These are phyloP conservation scores for Chenopodium suecicum DNA, from an alignment of 148 eudicot genomes.

Conservation along the genomic window DNA sequence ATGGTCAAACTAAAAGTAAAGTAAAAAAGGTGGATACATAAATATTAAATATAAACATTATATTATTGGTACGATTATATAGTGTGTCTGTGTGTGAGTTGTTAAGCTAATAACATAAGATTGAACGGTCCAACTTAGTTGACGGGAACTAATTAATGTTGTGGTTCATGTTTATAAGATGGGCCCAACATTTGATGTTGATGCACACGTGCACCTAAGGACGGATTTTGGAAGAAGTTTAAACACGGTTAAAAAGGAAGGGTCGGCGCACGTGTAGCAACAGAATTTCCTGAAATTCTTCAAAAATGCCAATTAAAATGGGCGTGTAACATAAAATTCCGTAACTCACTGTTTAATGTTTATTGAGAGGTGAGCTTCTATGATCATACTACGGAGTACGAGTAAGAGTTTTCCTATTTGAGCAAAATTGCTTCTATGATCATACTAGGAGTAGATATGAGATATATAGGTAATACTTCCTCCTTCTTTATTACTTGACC, in stretches of 20 bases:
- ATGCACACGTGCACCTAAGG: background rate
- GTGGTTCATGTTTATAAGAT: background rate
- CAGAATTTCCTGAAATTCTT: background rate
- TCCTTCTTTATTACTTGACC: too few species aligned
- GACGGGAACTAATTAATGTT: background rate
- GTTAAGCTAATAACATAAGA: background rate
- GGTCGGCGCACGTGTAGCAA: slow-evolving; percentile 23
- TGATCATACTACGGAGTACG: too few species aligned
- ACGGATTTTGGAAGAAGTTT: too few species aligned
- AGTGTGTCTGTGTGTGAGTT: too few species aligned
- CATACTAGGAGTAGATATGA: too few species aligned
- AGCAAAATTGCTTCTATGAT: too few species aligned
- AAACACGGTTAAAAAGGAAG: background rate
- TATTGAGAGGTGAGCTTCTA: background rate
- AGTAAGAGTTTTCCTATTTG: too few species aligned
- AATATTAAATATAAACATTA: too few species aligned
- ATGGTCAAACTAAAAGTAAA: background rate
- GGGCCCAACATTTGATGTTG: slow-evolving; percentile 4
- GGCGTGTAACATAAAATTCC: background rate
- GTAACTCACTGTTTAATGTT: background rate
- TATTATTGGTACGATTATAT: too few species aligned
- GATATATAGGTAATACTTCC: too few species aligned
- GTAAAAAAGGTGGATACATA: background rate
- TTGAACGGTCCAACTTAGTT: slow-evolving; percentile 5
- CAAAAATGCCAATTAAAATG: background rate